Conservation (phyloP, 768 basidiomycete genomes). For the Boletus reticuloceps region DNA sequence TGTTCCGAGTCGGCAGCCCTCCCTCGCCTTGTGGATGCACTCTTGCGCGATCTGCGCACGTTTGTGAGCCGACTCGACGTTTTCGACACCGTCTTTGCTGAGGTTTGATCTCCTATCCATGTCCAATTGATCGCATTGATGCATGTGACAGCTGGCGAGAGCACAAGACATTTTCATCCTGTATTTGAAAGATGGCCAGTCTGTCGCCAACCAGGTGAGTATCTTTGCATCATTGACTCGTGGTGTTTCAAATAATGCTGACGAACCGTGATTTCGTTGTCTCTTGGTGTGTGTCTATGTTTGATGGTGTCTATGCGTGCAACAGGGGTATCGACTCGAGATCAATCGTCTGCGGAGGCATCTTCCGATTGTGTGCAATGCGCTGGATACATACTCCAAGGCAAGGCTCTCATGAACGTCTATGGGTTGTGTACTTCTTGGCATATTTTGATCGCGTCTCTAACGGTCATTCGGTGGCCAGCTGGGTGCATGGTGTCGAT, state of each 20-base stretch:
- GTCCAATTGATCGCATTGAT: background rate
- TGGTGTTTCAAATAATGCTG: background rate
- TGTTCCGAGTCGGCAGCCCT: background rate
- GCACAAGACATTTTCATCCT: constrained; percentile 16
- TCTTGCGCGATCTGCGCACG: constrained; percentile 9
- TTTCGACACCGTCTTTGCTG: constrained; percentile 9
- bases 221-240: too few species aligned
- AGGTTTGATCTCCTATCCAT: constrained; percentile 2
- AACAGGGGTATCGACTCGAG: constrained; percentile 15
- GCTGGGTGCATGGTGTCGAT: too few species aligned
- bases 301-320: background rate
- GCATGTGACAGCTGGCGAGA: constrained; percentile 7
- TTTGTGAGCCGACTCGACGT: constrained; percentile 7
- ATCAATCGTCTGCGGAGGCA: constrained; percentile 16
- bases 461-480: too few species aligned
- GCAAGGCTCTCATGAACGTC: constrained; percentile 2
- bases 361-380: constrained; percentile 11
- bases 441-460: too few species aligned
- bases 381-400: constrained; percentile 20
- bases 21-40: background rate
- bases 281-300: background rate
- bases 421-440: too few species aligned
- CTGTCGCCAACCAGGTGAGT: constrained; percentile 8
- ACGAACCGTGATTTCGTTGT: background rate
- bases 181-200: constrained; percentile 22